Conservation (phyloP, 1,284 basidiomycete species). For the Vanrija sp. region DNA sequence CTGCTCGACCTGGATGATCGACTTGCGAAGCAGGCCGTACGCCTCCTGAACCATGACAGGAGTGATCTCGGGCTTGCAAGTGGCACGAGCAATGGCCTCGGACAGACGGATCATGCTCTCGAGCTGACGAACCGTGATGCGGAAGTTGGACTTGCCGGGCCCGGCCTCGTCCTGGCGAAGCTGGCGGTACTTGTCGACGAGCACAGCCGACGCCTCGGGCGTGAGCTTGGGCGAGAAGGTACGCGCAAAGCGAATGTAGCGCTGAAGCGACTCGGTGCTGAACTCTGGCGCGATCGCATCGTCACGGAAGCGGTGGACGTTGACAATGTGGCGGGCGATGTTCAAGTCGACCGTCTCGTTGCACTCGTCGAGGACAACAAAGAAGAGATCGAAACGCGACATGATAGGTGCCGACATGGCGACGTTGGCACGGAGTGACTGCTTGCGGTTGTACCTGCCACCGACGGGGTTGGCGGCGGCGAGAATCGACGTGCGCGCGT, state of each 20-base stretch:
- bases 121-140: constrained; percentile 94
- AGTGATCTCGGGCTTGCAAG: constrained; percentile 88
- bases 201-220: constrained; percentile 81
- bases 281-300: constrained; percentile 94
- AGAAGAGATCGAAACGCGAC: constrained; percentile 98
- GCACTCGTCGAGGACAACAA: constrained; percentile 97
- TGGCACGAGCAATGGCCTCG: constrained; percentile 94
- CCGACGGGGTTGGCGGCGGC: constrained; percentile 97
- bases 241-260: constrained; percentile 93
- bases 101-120: constrained; percentile 98
- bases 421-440: constrained; percentile 87
- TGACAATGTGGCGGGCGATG: constrained; percentile 95
- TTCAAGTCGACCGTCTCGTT: constrained; percentile 88
- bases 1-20: constrained; percentile 98
- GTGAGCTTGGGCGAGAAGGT: constrained; percentile 98
- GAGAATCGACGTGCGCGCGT: constrained; percentile 94
- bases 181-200: constrained; percentile 94
- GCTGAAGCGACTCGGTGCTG: constrained; percentile 90
- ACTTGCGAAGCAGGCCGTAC: constrained; percentile 86
- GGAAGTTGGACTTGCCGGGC: constrained; percentile 83
- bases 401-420: constrained; percentile 99
- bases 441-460: constrained; percentile 94
- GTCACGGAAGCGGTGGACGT: constrained; percentile 93
- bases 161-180: constrained; percentile 90
- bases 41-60: constrained; percentile 94